A percentile compares a stretch with the other conserved stretches of the same genome.
Conservation (phyloP, 2,329 filamentous ascomycete genomes). For the Beauveria varroae region DNA sequence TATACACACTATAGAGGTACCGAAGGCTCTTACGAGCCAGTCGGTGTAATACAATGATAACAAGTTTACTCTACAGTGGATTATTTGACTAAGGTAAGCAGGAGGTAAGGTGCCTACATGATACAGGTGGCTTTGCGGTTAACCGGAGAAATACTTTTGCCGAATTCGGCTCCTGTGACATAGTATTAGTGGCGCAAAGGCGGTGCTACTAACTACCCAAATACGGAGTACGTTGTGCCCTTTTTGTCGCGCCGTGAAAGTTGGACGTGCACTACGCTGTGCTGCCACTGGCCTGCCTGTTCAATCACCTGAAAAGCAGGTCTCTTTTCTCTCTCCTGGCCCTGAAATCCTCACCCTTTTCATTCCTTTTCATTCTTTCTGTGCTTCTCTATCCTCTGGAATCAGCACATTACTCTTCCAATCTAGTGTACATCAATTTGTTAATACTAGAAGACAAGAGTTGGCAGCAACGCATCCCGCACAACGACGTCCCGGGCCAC, state of each 20-base stretch:
- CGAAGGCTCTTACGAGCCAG: no score
- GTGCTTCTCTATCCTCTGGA: neutral
- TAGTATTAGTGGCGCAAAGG: neutral
- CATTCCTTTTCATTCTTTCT: constrained; percentile 7
- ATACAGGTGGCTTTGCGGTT: neutral
- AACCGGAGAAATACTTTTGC: constrained; percentile 4
- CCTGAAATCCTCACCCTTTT: constrained; percentile 13
- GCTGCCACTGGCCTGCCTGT: neutral
- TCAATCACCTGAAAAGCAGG: neutral
- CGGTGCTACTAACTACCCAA: no score
- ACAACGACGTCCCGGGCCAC: neutral
- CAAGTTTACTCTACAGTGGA: neutral
- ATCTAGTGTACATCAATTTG: neutral
- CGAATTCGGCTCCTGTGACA: neutral
- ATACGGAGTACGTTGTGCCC: no score
- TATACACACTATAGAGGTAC: no score
- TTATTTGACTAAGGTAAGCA: no score
- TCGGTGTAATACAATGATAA: no score
- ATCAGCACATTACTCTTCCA: neutral
- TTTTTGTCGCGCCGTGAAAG: neutral
- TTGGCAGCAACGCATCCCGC: neutral
- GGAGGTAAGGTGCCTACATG: no score
- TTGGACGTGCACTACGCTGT: neutral
- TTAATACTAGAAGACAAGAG: neutral
- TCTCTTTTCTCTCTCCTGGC: constrained; percentile 13